Base-by-base conservation (phyloP, 805 yeast genomes). In the Saturnispora kantuleensis region DNA sequence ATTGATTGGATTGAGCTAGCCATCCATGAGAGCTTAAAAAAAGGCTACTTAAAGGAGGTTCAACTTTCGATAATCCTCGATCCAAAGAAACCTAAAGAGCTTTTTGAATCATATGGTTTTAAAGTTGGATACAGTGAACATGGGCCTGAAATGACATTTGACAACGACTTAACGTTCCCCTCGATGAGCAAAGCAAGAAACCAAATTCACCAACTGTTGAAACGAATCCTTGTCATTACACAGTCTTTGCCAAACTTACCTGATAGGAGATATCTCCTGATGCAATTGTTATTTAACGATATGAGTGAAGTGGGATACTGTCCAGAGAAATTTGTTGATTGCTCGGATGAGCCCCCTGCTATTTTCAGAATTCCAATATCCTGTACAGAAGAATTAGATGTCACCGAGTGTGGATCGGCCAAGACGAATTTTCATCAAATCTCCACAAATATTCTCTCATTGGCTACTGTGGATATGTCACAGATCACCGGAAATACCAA, bases 201-300 rank as follows among this genome's bases (percentile, higher is more conserved):
- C 46, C 64, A 67, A 49, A 63, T 73, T 3, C 76, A 74, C 47
- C 71, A 68, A 42, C 51, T 77, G 39, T 67, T 78, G 65, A 69
- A 68, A 53, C 61, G 74, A 42, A 68, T 79, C 42, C 73, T 78
- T 16, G 62, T 75, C 1, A 56, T 71, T 4, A 74, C 81, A 0
- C 84, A 79, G 54, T 62, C 71, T 0, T 59, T 77, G n/a, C 70
- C 74, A 13, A 69, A 74, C 1, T 53, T 76, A 21, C 81, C 82
- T 1, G 57, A 60, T 1, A 63, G 68, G 35, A 68, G 76, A 44
- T 72, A 52, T 42, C 52, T 77, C 33, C 63, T 73, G 0, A 66
- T 77, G 67, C 65, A 76, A 47, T 56, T 78, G 41, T 42, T 73
- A 47, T 76, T 69, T 38, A 75, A 73, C 47, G 74, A 74, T 3